Evolutionary conservation across 1,284 basidiomycete species (phyloP), one percentile per base, ranked within the genome.

Genomic region (Salmacisia buchloeana): DNA sequence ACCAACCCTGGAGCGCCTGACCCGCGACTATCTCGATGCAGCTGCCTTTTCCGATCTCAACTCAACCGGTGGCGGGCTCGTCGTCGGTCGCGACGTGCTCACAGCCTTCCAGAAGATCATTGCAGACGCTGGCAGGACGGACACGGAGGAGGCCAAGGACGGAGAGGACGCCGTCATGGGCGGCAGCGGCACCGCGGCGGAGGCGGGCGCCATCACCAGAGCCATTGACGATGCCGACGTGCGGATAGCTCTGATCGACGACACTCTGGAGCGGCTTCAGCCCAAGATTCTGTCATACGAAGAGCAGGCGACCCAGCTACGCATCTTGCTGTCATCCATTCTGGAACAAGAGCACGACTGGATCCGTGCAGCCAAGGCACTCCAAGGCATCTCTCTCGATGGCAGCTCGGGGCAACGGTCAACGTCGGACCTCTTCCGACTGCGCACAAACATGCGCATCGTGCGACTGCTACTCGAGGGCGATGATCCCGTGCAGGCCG

Each of bases 391-490:
- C 49, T 90, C 91, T 1, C 83, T 96, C 38, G 93, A 97, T 74
- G 56, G 35, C 13, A 15, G 35, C 21, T 89, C 90, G n/a, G 87
- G 88, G n/a, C 88, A 89, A 75, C 85, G 89, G 56, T 84, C 86
- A 10, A 84, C 89, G 29, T 83, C 88, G 10, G 91, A 94, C 78
- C 86, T 88, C 65, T 91, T 93, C 66, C 96, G 93, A 81, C 86
- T 97, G 35, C 85, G 86, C 23, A 85, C 96, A 45, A 94, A 97
- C 79, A 88, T 98, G 66, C 89, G 92, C 62, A 96, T 98, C 70
- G 90, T 97, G 38, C 88, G 94, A 23, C 85, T 98, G 3, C 85
- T 94, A n/a, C 85, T 98, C 38, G 94, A 97, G 83, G 94, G 96
- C 43, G 91, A 92, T 76, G 91, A 96, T 74, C 89, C 90, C 1